Evolutionary conservation across 2,329 filamentous ascomycete species (phyloP).

Genomic region (Alternaria angustiovoidea): DNA sequence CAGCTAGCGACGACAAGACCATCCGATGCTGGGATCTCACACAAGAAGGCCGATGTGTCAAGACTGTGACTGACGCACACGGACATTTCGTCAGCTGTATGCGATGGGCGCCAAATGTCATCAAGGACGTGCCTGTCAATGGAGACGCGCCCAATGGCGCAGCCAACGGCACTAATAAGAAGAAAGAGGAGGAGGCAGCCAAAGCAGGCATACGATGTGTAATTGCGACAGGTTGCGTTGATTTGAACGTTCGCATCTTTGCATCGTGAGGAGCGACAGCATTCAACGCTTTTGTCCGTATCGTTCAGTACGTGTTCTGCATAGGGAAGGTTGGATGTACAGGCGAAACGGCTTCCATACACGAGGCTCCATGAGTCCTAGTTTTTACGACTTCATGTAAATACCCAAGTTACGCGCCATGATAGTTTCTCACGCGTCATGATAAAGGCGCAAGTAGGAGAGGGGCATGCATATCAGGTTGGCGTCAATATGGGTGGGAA

Average conservation of each 20-base stretch:
- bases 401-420: slow-evolving; percentile 28
- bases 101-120: slow-evolving; percentile 82
- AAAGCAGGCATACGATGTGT: slow-evolving; percentile 78
- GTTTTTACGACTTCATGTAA: slow-evolving; percentile 33
- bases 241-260: slow-evolving; percentile 81
- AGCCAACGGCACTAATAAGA: slow-evolving; percentile 58
- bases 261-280: slow-evolving; percentile 57
- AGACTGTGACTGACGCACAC: slow-evolving; percentile 78
- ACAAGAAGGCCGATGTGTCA: slow-evolving; percentile 90
- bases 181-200: slow-evolving; percentile 61
- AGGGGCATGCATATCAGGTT: slow-evolving; percentile 10
- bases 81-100: slow-evolving; percentile 86
- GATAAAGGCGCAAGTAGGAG: slow-evolving; percentile 9
- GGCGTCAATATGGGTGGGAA: slow-evolving; percentile 10
- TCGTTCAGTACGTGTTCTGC: slow-evolving; percentile 12
- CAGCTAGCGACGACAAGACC: slow-evolving; percentile 88
- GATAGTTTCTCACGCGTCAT: slow-evolving; percentile 14
- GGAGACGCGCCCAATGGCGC: slow-evolving; percentile 54
- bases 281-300: slow-evolving; percentile 3
- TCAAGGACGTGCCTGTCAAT: slow-evolving; percentile 64
- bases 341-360: slow-evolving; percentile 9
- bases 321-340: slow-evolving; percentile 18
- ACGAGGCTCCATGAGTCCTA: slow-evolving; percentile 9
- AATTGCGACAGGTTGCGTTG: slow-evolving; percentile 86
- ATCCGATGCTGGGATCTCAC: slow-evolving; percentile 92